These are phyloP conservation scores for Zasmidium citrigriseum DNA, from an alignment of 2,329 filamentous ascomycete species.

Conservation along the genomic window DNA sequence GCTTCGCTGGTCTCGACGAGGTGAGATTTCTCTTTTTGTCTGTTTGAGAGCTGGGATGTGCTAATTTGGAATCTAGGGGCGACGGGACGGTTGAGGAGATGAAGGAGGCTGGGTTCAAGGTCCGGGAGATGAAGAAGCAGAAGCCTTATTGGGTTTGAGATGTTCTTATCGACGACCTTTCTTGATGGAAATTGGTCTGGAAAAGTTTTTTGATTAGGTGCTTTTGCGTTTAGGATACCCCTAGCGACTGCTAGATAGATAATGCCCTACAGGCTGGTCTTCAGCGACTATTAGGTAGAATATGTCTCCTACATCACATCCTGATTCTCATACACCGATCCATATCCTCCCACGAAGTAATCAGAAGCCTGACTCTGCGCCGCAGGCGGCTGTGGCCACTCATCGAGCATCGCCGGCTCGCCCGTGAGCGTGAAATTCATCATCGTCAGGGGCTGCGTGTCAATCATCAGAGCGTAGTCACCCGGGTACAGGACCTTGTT, in stretches of 20 bases:
- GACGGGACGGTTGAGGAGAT: not conserved
- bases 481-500: constrained; percentile 57
- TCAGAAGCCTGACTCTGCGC: constrained; percentile 21
- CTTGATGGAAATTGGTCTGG: too few relatives aligned
- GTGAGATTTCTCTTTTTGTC: not conserved
- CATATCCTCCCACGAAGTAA: constrained; percentile 36
- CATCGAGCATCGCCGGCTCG: constrained; percentile 44
- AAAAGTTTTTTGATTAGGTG: too few relatives aligned
- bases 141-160: not conserved
- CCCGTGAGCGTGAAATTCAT: constrained; percentile 53
- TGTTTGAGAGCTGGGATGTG: not conserved
- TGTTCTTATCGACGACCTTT: too few relatives aligned
- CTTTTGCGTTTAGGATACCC: too few relatives aligned
- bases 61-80: not conserved
- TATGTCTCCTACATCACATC: too few relatives aligned
- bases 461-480: constrained; percentile 51
- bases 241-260: too few relatives aligned
- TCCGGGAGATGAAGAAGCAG: not conserved
- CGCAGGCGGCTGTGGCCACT: constrained; percentile 36
- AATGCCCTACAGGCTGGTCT: too few relatives aligned
- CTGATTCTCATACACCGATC: constrained; percentile 14
- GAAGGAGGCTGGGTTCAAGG: constrained; percentile 1
- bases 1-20: not conserved
- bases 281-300: too few relatives aligned
- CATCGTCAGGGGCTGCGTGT: constrained; percentile 44